These are phyloP conservation scores for Eutrema yunnanense DNA, from an alignment of 345 rosid genomes.

Conservation along the genomic window DNA sequence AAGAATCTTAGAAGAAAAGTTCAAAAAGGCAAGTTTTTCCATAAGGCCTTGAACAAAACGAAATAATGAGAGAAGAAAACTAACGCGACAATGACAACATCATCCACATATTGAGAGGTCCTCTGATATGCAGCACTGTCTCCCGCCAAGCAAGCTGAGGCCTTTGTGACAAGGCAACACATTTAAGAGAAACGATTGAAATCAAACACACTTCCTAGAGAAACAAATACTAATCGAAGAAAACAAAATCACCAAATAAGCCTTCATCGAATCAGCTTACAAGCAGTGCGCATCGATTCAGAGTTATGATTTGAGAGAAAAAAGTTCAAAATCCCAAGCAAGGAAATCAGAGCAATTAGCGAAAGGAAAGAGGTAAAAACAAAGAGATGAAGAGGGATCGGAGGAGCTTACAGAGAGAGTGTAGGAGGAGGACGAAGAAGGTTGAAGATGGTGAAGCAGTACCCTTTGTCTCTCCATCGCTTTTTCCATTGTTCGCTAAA, in stretches of 20 bases:
- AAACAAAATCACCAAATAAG: background rate
- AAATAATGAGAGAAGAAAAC: constrained; percentile 19
- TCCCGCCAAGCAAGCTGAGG: constrained; percentile 67
- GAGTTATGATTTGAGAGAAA: background rate
- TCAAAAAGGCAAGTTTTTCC: background rate
- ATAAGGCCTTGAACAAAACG: background rate
- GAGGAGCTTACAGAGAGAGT: constrained; percentile 48
- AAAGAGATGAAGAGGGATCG: background rate
- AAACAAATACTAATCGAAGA: background rate
- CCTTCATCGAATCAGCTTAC: background rate
- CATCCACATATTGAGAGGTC: constrained; percentile 63
- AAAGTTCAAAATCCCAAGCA: background rate
- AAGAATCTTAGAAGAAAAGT: background rate
- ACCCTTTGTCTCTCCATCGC: constrained; percentile 71
- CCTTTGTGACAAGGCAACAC: constrained; percentile 31
- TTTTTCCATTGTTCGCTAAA: constrained; percentile 47
- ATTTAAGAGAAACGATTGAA: background rate
- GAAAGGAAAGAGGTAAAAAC: background rate
- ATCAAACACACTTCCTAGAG: background rate
- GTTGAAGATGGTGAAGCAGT: constrained; percentile 72
- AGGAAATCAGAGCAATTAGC: background rate
- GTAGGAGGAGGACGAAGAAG: constrained; percentile 36
- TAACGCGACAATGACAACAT: constrained; percentile 90
- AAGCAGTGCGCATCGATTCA: background rate
- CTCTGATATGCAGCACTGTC: constrained; percentile 75